These are phyloP conservation scores for Hordeum marinum DNA, from an alignment of 176 grass and related monocot genomes.

Conservation along the genomic window DNA sequence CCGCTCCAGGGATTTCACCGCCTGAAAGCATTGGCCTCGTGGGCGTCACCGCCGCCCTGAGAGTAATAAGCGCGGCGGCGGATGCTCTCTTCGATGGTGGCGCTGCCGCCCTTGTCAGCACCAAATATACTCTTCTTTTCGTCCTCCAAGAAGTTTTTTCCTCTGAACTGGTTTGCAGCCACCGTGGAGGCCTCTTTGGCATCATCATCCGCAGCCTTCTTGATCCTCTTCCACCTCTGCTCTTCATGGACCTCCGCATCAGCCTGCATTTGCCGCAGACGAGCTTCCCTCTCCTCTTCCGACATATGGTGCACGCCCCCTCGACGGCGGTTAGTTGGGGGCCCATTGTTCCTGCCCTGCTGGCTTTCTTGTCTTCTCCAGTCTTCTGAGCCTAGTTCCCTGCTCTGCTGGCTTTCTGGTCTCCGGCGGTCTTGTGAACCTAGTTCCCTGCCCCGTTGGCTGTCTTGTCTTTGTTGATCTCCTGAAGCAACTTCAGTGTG, in stretches of 20 bases:
- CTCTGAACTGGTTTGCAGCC: slow-evolving; percentile 40
- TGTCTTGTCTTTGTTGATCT: slow-evolving; percentile 25
- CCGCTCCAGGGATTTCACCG: slow-evolving; percentile 43
- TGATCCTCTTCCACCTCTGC: slow-evolving; percentile 82
- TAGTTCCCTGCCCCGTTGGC: slow-evolving; percentile 7
- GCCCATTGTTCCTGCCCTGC: slow-evolving; percentile 32
- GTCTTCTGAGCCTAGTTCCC: slow-evolving; percentile 27
- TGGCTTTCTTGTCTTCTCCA: slow-evolving; percentile 10
- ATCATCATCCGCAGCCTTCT: slow-evolving; percentile 74
- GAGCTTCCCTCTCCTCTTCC: slow-evolving; percentile 80
- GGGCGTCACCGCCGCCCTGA: slow-evolving; percentile 61
- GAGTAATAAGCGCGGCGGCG: slow-evolving; percentile 80
- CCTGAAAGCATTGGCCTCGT: slow-evolving; percentile 82
- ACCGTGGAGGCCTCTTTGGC: slow-evolving; percentile 39
- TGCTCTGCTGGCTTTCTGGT: slow-evolving; percentile 16
- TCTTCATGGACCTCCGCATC: slow-evolving; percentile 90
- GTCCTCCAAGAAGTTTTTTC: slow-evolving; percentile 80
- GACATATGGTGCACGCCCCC: slow-evolving; percentile 77
- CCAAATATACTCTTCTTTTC: slow-evolving; percentile 86
- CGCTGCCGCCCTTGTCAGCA: slow-evolving; percentile 67
- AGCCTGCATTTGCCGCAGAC: slow-evolving; percentile 68
- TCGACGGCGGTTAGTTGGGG: slow-evolving; percentile 33
- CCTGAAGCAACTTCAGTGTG: slow-evolving; percentile 34
- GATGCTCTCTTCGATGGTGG: slow-evolving; percentile 94
- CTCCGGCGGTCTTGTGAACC: slow-evolving; percentile 30